Evolutionary conservation across 2,329 filamentous ascomycete genomes (phyloP).

Genomic region (Fusarium hainanense): DNA sequence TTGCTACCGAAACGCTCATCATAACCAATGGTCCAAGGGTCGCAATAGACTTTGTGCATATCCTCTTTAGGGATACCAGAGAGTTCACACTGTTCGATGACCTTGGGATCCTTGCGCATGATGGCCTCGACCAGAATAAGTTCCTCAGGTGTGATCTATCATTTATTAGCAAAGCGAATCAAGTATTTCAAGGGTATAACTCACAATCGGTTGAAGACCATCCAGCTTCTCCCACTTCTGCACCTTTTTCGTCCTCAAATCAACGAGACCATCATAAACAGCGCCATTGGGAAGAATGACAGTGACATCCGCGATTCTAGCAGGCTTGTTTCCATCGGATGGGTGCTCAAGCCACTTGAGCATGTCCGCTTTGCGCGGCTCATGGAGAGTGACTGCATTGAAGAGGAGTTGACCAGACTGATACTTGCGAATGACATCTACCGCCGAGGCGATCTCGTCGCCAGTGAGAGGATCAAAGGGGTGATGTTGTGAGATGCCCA

Average conservation of each 20-base stretch:
- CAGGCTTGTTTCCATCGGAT: constrained; percentile 68
- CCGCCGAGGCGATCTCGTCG: constrained; percentile 75
- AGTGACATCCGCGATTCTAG: constrained; percentile 82
- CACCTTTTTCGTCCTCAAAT: constrained; percentile 74
- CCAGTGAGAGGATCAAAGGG: constrained; percentile 59
- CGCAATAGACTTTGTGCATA: constrained; percentile 96
- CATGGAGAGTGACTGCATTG: constrained; percentile 86
- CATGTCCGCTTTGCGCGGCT: constrained; percentile 89
- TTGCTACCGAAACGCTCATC: constrained; percentile 87
- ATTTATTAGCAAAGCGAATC: constrained; percentile 7
- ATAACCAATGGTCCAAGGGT: constrained; percentile 96
- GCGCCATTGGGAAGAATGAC: constrained; percentile 82
- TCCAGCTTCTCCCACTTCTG: constrained; percentile 79
- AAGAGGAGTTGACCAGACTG: constrained; percentile 77
- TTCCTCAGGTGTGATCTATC: constrained; percentile 91
- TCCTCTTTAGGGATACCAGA: constrained; percentile 83
- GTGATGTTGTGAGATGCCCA: constrained; percentile 35
- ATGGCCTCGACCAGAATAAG: constrained; percentile 82
- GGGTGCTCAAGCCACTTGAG: constrained; percentile 79
- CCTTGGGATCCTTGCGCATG: constrained; percentile 80
- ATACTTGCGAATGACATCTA: constrained; percentile 74
- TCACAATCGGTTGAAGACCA: constrained; percentile 82
- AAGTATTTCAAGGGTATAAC: constrained; percentile 32
- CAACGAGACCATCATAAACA: constrained; percentile 84
- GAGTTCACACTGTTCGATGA: constrained; percentile 90